Base-by-base conservation (phyloP, 768 basidiomycete species). In the Tephrocybe sp. region DNA sequence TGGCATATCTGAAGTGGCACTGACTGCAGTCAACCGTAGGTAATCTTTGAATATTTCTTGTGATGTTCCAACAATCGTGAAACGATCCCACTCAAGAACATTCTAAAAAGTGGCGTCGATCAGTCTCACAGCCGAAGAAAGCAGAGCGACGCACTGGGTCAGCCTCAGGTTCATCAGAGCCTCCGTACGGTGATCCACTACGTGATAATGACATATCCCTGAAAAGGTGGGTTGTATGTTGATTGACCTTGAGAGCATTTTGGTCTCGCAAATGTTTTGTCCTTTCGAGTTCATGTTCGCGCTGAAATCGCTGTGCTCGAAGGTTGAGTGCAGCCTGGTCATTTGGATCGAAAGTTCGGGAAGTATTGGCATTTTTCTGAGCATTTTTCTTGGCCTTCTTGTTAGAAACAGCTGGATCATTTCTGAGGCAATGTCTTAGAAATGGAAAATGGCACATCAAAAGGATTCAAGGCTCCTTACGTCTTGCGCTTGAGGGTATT, bases 31-130 rank as follows among this genome's bases (percentile, higher is more conserved):
- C 50, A 99, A 72, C 38, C 97, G 85, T 15, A 99, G 75, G 68
- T 98, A 99, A 55, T 95, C 90, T 74, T 98, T 99, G 77, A 98
- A 98, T 21, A 97, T 72, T 58, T 89, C 89, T 61, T 79, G 77
- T 47, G 81, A 93, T 36, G 88, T 95, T 44, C 97, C 97, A 50
- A 96, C 93, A 61, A 99, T 98, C 6, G 95, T 98, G 68, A 85
- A 79, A 52, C 84, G 84, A 73, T 99, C 97, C 97, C 97, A 99
- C 65, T 95, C 87, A 47, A 93, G 86, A 8, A 96, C 94, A 61
- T 95, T 96, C 96, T 98, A 50, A 43, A 28, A n/a, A 46, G 30
- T 4, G 39, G 21, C 9, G 14, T 46, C 45, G 20, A 37, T 23
- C 25, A 49, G 30, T n/a, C 21, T 25, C 14, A 38, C 30, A 51